Evolutionary conservation across 202 grass and related monocot species (phyloP), one percentile per base, ranked within the genome.

Genomic region (Schoenoplectus tabernaemontani): DNA sequence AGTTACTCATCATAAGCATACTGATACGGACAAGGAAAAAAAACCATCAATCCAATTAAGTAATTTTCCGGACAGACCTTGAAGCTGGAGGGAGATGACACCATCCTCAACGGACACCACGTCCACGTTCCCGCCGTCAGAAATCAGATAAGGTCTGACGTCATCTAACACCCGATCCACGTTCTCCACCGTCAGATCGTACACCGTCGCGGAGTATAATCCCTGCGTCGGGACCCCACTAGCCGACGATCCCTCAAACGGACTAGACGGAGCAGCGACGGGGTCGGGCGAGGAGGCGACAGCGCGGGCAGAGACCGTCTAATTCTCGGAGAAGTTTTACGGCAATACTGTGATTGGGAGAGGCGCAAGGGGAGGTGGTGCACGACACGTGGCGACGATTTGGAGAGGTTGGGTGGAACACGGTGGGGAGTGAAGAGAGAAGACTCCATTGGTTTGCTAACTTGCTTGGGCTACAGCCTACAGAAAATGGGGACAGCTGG

Each of bases 91-190:
- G 80, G 88, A 90, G 89, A 98, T 85, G 84, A 95, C 63, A 65
- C 95, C 95, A 28, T 88, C 91, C 69, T 89, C 91, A 59, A 98
- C 91, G 42, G 88, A 87, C 22, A 89, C 88, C 68, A 98, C 95
- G 46, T 85, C 77, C 54, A 98, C 95, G 83, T 98, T 72, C 42
- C 91, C 95, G 6, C 95, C 91, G 61, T 98, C 95, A 47, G 91
- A 30, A 73, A 98, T 79, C 83, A 98, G 95, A 85, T 98, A 98
- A 13, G 91, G 91, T 53, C 91, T 90, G 22, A 98, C 95, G 39
- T 95, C 91, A n/a, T 98, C 81, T 48, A 98, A 83, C 54, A 94
- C 89, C 78, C 85, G 72, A 79, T 92, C 75, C 41, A 98, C 95
- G 89, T 94, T 95, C 34, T 89, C 87, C 16, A 76, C 81, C 17